Conservation (phyloP, 2,329 filamentous ascomycete genomes). For the Talaromyces sp. region DNA sequence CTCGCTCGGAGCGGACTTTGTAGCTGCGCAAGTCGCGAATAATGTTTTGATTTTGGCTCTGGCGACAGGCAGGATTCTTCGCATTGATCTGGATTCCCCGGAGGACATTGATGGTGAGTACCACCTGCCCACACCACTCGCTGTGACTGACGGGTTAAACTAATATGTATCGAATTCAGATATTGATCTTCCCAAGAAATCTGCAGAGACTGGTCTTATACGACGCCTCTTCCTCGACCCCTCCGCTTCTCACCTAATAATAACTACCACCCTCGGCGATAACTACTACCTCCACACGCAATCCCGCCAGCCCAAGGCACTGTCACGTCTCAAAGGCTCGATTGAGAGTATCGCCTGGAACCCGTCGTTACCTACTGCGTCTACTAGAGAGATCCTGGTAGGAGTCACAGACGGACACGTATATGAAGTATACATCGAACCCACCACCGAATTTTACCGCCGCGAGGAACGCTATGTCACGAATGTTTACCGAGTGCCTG, state of each 20-base stretch:
- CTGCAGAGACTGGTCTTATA: slow-evolving; percentile 85
- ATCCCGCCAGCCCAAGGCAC: slow-evolving; percentile 75
- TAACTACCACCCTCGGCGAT: slow-evolving; percentile 86
- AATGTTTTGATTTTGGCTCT: slow-evolving; percentile 92
- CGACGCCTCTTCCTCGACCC: slow-evolving; percentile 96
- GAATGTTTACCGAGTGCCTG: slow-evolving; percentile 71
- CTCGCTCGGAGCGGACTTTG: slow-evolving; percentile 89
- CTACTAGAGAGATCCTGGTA: slow-evolving; percentile 87
- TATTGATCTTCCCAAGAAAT: slow-evolving; percentile 92
- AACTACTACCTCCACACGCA: slow-evolving; percentile 98
- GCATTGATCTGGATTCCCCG: slow-evolving; percentile 88
- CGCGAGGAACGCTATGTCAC: slow-evolving; percentile 92
- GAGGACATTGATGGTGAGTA: slow-evolving; percentile 82
- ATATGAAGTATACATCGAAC: slow-evolving; percentile 93
- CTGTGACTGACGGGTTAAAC: background rate
- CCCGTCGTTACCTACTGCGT: slow-evolving; percentile 83
- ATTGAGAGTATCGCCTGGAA: slow-evolving; percentile 95
- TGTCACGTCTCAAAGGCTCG: slow-evolving; percentile 78
- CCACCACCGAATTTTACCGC: slow-evolving; percentile 87
- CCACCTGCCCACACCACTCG: background rate
- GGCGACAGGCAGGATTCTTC: slow-evolving; percentile 83
- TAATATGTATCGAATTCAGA: slow-evolving; percentile 49
- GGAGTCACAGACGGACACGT: slow-evolving; percentile 91
- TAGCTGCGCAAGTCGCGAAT: slow-evolving; percentile 92
- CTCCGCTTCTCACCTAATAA: slow-evolving; percentile 86